Evolutionary conservation across 2,329 filamentous ascomycete genomes (phyloP).

Genomic region (Coniochaeta prunicola): DNA sequence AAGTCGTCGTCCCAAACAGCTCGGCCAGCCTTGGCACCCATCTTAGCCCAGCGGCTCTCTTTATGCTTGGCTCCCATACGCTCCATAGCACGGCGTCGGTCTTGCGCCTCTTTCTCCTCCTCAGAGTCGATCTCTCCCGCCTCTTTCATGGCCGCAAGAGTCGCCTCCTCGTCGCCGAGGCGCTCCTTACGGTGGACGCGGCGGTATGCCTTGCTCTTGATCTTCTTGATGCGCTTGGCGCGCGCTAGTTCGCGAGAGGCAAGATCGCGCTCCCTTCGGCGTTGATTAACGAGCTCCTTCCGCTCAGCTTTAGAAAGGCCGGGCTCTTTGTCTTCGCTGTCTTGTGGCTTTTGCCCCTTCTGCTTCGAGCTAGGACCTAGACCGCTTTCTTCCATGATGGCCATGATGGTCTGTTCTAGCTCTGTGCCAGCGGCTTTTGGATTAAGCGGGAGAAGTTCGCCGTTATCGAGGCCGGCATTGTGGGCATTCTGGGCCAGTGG

Average conservation of each 20-base stretch:
- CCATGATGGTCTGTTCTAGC: conserved; percentile 77
- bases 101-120: conserved; percentile 55
- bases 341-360: conserved; percentile 41
- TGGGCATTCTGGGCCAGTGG: conserved; percentile 70
- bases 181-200: conserved; percentile 78
- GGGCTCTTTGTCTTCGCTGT: conserved; percentile 61
- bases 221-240: conserved; percentile 93
- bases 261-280: conserved; percentile 75
- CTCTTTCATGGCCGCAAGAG: conserved; percentile 41
- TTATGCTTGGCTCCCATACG: conserved; percentile 79
- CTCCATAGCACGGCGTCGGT: conserved; percentile 73
- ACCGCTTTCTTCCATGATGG: conserved; percentile 85
- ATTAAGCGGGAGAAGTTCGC: conserved; percentile 58
- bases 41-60: conserved; percentile 90
- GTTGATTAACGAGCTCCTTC: conserved; percentile 62
- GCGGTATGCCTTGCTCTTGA: conserved; percentile 94
- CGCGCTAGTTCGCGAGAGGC: conserved; percentile 84
- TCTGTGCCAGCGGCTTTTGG: conserved; percentile 64
- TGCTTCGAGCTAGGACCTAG: conserved; percentile 44
- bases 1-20: conserved; percentile 87
- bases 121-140: conserved; percentile 57
- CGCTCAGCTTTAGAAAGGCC: conserved; percentile 62
- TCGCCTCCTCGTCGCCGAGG: conserved; percentile 45
- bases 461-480: conserved; percentile 50
- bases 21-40: conserved; percentile 68